Evolutionary conservation across 495 filamentous ascomycete genomes (phyloP).

Genomic region (Penicillium cinerascens): DNA sequence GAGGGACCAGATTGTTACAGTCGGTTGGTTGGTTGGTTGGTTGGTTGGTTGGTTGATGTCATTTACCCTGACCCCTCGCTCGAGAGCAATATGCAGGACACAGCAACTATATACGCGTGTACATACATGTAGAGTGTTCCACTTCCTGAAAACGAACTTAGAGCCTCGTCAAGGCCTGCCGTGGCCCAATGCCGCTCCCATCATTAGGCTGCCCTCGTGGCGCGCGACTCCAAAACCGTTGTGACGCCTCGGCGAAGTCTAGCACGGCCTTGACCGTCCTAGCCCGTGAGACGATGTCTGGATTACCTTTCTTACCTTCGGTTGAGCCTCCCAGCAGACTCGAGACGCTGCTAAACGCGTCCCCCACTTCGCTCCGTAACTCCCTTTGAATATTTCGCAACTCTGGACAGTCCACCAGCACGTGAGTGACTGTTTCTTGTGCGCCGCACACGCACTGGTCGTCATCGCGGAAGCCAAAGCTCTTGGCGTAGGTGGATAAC

Average conservation of each 20-base stretch:
- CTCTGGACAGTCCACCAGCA: background rate
- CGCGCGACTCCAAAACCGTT: slow-evolving; percentile 28
- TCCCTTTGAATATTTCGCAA: background rate
- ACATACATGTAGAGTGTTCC: background rate
- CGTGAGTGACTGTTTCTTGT: background rate
- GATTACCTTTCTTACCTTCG: slow-evolving; percentile 27
- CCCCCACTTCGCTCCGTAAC: background rate
- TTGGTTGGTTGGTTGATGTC: too few relatives aligned
- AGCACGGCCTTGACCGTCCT: slow-evolving; percentile 30
- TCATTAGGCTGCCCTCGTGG: slow-evolving; percentile 28
- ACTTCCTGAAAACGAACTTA: slow-evolving; percentile 19
- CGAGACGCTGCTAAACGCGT: slow-evolving; percentile 23
- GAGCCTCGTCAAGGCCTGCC: too few relatives aligned
- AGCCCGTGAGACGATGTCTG: slow-evolving; percentile 16
- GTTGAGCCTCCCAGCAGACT: slow-evolving; percentile 24
- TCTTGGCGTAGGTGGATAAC: slow-evolving; percentile 8
- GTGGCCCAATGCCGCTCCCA: slow-evolving; percentile 23
- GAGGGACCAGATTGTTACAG: too few relatives aligned
- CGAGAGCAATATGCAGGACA: background rate
- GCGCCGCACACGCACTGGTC: background rate
- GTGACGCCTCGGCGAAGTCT: slow-evolving; percentile 27
- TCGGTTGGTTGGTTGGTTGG: too few relatives aligned
- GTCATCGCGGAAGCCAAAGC: background rate
- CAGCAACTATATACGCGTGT: background rate
- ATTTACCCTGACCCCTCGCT: background rate